Evolutionary conservation across 768 basidiomycete species (phyloP).

Genomic region (Epithele typhae): DNA sequence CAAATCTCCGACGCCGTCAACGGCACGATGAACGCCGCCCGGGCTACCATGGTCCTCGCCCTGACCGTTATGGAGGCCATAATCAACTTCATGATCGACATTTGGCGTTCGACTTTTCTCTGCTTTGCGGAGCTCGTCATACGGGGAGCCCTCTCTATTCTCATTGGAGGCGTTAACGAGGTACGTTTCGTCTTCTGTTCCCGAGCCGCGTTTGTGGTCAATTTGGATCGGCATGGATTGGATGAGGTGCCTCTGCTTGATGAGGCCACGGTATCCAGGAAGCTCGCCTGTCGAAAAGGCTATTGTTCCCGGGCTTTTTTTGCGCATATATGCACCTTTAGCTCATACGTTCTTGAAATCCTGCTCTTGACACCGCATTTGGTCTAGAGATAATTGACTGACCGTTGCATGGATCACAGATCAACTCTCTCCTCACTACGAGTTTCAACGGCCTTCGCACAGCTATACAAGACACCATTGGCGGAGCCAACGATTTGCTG

Average conservation of each 20-base stretch:
- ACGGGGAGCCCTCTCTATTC: slow-evolving; percentile 69
- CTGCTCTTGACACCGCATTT: too few species aligned
- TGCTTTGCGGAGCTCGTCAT: slow-evolving; percentile 92
- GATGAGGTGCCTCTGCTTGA: too few species aligned
- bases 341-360: too few species aligned
- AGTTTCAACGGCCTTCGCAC: slow-evolving; percentile 60
- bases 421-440: slow-evolving; percentile 62
- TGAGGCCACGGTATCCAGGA: too few species aligned
- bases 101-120: slow-evolving; percentile 89
- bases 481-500: slow-evolving; percentile 46
- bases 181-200: slow-evolving; percentile 37
- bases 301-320: too few species aligned
- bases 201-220: too few species aligned
- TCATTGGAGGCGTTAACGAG: slow-evolving; percentile 81
- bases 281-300: too few species aligned
- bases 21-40: slow-evolving; percentile 71
- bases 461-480: slow-evolving; percentile 67
- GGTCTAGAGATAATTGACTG: too few species aligned
- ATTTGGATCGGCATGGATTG: too few species aligned
- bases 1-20: slow-evolving; percentile 79
- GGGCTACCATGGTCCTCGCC: slow-evolving; percentile 64
- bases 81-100: slow-evolving; percentile 88
- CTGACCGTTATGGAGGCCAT: slow-evolving; percentile 84
- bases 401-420: too few species aligned
- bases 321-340: too few species aligned